Evolutionary conservation across 2,329 filamentous ascomycete genomes (phyloP), one percentile per base, ranked within the genome.

Genomic region (Tolypocladium inflatum): DNA sequence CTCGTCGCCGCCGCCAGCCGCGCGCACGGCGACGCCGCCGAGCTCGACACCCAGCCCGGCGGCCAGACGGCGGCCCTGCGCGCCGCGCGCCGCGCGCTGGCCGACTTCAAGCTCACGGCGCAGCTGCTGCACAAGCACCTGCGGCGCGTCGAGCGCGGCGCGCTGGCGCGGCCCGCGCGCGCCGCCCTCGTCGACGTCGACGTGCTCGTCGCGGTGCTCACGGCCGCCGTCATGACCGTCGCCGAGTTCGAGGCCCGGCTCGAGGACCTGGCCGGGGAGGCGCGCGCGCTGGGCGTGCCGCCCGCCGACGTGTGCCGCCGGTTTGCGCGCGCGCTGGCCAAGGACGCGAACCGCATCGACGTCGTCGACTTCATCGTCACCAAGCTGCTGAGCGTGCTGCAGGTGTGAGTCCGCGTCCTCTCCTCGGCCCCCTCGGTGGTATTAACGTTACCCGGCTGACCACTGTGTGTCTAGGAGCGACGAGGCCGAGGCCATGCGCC

Each of bases 61-160:
- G 26, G 50, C 30, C 15, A 21, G 19, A 58, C 61, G 17, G 45
- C 59, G 4, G n/a, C 30, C 17, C 51, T 64, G 10, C 19, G 42
- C n/a, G 42, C 33, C 15, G 48, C 57, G 17, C 51, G 43, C 54
- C 2, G 10, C 33, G 55, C 56, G 51, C 37, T 63, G 13, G 55
- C 59, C 51, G 58, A 57, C 13, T 54, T 64, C 37, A 58, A 59
- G 45, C 56, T 58, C 19, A 60, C 61, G 9, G 57, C 42, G 15
- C 63, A 60, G 58, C 60, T 62, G 21, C 54, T 63, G 50, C 59
- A 62, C 58, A 62, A 61, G 58, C 58, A 56, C 54, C 57, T 63
- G 53, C 59, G 59, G 33, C 59, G 59, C 21, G 21, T 60, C 35
- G 61, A 63, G 39, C 42, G 19, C 26, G 50, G 55, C 41, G 43